A percentile compares a stretch with the other conserved stretches of the same genome.
These are phyloP conservation scores for Cyclanthera cordifolia DNA, from an alignment of 306 rosid genomes.

Conservation along the genomic window DNA sequence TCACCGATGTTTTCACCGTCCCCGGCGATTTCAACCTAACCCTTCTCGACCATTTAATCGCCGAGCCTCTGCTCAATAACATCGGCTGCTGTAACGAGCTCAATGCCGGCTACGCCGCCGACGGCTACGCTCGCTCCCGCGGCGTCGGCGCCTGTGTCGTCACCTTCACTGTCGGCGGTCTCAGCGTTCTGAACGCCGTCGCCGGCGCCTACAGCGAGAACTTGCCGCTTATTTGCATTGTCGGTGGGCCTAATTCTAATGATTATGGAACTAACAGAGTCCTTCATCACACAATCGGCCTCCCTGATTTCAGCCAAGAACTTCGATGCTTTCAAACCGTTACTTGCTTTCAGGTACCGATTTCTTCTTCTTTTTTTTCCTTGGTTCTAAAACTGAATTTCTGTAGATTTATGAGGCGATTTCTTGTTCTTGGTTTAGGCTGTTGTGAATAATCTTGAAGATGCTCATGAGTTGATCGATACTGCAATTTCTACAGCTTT, in stretches of 20 bases:
- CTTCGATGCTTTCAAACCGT: constrained; percentile 47
- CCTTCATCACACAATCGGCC: constrained; percentile 41
- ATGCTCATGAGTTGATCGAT: constrained; percentile 20
- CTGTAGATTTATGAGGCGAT: no score
- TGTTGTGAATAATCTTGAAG: constrained; percentile 17
- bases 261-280: constrained; percentile 45
- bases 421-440: constrained; percentile 4
- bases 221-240: constrained; percentile 42
- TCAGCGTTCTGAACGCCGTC: constrained; percentile 39
- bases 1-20: constrained; percentile 40
- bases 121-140: constrained; percentile 37
- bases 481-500: constrained; percentile 19
- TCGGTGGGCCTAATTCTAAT: constrained; percentile 46
- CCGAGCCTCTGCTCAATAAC: constrained; percentile 29
- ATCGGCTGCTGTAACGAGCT: constrained; percentile 55
- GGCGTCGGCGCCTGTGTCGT: constrained; percentile 60
- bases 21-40: constrained; percentile 56
- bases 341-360: constrained; percentile 39
- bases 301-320: constrained; percentile 46
- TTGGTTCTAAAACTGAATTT: no score
- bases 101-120: constrained; percentile 59
- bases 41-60: constrained; percentile 44
- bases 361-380: no score
- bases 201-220: constrained; percentile 60
- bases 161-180: constrained; percentile 43